Conservation (phyloP, 352 stramenopile species). For the Globisporangium recalcitrans region DNA sequence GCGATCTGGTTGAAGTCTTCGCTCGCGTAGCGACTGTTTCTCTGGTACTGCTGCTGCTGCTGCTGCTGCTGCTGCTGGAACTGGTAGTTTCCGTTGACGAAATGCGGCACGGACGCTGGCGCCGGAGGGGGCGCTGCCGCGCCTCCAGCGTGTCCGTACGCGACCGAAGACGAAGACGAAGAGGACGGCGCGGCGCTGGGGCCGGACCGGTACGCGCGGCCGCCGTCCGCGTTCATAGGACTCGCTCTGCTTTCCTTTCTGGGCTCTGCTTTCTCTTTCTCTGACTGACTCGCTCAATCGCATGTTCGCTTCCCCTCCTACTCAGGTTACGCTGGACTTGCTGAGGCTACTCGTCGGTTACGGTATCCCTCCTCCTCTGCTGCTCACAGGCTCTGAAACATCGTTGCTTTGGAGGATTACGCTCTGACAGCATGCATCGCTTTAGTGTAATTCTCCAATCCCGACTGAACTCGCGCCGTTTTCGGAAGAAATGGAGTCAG, state of each 20-base stretch:
- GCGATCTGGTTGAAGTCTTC: constrained; percentile 9
- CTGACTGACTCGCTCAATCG: background rate
- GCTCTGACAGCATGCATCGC: too few species aligned
- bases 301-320: background rate
- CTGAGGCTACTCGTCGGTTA: too few species aligned
- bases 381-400: too few species aligned
- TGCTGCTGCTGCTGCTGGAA: constrained; percentile 14
- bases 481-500: too few species aligned
- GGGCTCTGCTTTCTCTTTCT: background rate
- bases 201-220: constrained; percentile 3
- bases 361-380: too few species aligned
- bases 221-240: constrained; percentile 15
- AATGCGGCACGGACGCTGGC: constrained; percentile 12
- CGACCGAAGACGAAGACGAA: background rate
- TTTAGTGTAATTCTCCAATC: too few species aligned
- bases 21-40: constrained; percentile 9
- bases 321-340: too few species aligned
- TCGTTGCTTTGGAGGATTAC: too few species aligned
- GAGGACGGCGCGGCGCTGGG: background rate
- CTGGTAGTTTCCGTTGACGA: constrained; percentile 18
- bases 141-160: background rate
- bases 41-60: constrained; percentile 3
- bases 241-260: background rate
- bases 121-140: background rate
- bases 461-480: too few species aligned